Evolutionary conservation across 2,329 filamentous ascomycete species (phyloP), one percentile per base, ranked within the genome.

Genomic region (Metarhizium brunneum): DNA sequence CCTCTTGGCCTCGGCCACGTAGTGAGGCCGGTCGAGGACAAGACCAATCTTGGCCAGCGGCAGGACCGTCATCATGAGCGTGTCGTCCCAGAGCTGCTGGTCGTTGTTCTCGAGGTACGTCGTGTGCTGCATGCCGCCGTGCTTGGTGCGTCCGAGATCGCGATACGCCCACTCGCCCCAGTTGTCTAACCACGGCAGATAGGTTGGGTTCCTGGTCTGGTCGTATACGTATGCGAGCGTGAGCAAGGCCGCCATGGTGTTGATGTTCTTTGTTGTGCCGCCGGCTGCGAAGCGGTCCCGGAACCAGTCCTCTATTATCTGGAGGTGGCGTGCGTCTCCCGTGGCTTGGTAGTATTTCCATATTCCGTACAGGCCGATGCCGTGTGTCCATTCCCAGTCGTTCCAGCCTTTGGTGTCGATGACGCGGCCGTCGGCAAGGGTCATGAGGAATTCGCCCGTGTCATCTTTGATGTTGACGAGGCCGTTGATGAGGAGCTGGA

Each of bases 381-480:
- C 87, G 68, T 91, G 87, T 1, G 87, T 90, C 86, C 86, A 90
- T 71, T 91, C 87, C 88, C 88, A 92, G 65, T 85, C 85, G 60
- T 87, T 80, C 88, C 88, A 92, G 56, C 87, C 87, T 70, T 92
- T 92, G 56, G 88, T 91, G 69, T 92, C 88, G 65, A 92, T 91
- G 52, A 91, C 76, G 40, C 86, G 81, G 56, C 88, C 88, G 63
- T 92, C 87, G 2, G 79, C 76, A 40, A 92, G 78, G 20, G 76
- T 83, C 57, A 91, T 74, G 29, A 92, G 76, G 68, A 90, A 92
- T 64, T 88, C 78, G 52, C 88, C 88, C 0, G 85, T 25, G 25
- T 25, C 25, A 25, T 25, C 25, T 25, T 25, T 25, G 25, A 25
- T 25, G 25, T 25, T 25, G 25, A 25, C 25, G 25, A 25, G 25